Evolutionary conservation across 768 basidiomycete genomes (phyloP).

Genomic region (Hortiboletus campestris): DNA sequence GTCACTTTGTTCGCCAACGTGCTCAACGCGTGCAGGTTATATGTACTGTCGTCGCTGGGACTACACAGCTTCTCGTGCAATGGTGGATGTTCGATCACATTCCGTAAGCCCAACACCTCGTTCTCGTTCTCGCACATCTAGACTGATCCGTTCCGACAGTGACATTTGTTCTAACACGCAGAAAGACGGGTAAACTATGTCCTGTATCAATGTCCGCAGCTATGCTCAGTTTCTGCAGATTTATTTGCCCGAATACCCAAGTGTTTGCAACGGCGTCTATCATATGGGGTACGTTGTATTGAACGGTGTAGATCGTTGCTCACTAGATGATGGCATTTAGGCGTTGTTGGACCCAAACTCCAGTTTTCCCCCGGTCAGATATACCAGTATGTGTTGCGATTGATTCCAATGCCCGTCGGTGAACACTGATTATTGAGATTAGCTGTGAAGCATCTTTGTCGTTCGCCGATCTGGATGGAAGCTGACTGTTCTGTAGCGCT

Average conservation of each 20-base stretch:
- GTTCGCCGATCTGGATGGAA: not conserved
- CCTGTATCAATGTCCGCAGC: not conserved
- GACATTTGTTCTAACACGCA: conserved; percentile 48
- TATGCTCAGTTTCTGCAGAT: conserved; percentile 28
- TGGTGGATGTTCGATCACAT: conserved; percentile 66
- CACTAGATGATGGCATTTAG: conserved; percentile 36
- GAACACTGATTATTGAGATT: conserved; percentile 13
- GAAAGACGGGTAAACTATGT: conserved; percentile 32
- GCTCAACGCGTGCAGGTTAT: conserved; percentile 42
- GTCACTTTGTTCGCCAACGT: not conserved
- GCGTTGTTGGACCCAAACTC: conserved; percentile 62
- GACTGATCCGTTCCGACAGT: conserved; percentile 25
- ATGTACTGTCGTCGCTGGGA: conserved; percentile 66
- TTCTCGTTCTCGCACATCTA: not conserved
- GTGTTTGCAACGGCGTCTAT: conserved; percentile 58
- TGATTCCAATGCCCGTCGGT: not conserved
- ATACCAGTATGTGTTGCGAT: conserved; percentile 49
- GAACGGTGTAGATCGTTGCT: not conserved
- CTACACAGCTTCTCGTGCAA: conserved; percentile 74
- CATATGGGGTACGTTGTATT: conserved; percentile 37
- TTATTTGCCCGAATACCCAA: conserved; percentile 50
- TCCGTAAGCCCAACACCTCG: conserved; percentile 37
- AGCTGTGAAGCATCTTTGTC: conserved; percentile 19
- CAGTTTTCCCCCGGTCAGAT: conserved; percentile 55
- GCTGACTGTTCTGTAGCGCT: conserved; percentile 43